Evolutionary conservation across 1,284 basidiomycete genomes (phyloP).

Genomic region (Marasmius sp.): DNA sequence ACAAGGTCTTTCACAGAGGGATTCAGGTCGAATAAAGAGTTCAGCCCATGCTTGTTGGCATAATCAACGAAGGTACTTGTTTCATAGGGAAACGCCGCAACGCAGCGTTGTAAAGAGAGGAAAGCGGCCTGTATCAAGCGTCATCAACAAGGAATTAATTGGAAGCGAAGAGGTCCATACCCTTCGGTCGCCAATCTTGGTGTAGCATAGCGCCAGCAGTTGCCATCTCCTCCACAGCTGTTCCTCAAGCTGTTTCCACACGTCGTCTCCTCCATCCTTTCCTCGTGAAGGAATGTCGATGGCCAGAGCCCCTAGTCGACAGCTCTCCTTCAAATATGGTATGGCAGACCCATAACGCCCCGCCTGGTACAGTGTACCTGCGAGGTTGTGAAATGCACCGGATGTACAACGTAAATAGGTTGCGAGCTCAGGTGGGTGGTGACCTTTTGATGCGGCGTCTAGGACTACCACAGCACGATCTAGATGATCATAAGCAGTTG

Average conservation of each 20-base stretch:
- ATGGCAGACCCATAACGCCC: slow-evolving; percentile 58
- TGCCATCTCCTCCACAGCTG: slow-evolving; percentile 74
- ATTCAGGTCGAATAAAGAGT: slow-evolving; percentile 36
- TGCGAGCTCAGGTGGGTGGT: slow-evolving; percentile 29
- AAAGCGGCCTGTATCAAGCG: slow-evolving; percentile 50
- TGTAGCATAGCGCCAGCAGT: slow-evolving; percentile 73
- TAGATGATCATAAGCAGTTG: slow-evolving; percentile 47
- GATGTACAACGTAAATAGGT: slow-evolving; percentile 67
- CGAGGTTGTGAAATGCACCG: slow-evolving; percentile 66
- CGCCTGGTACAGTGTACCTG: slow-evolving; percentile 62
- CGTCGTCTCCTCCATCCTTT: slow-evolving; percentile 40
- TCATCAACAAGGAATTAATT: neutral
- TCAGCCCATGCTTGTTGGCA: slow-evolving; percentile 26
- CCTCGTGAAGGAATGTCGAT: slow-evolving; percentile 26
- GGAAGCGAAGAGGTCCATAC: slow-evolving; percentile 33
- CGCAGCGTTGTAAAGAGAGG: slow-evolving; percentile 52
- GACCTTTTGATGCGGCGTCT: slow-evolving; percentile 14
- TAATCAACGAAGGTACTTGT: slow-evolving; percentile 34
- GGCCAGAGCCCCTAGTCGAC: slow-evolving; percentile 50
- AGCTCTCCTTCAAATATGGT: slow-evolving; percentile 64
- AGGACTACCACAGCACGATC: slow-evolving; percentile 41
- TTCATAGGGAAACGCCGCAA: slow-evolving; percentile 53
- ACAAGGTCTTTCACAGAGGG: slow-evolving; percentile 52
- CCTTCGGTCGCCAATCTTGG: slow-evolving; percentile 71
- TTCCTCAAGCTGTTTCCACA: slow-evolving; percentile 59